Conservation (phyloP, 805 yeast species). For the Schwanniomyces occidentalis region DNA sequence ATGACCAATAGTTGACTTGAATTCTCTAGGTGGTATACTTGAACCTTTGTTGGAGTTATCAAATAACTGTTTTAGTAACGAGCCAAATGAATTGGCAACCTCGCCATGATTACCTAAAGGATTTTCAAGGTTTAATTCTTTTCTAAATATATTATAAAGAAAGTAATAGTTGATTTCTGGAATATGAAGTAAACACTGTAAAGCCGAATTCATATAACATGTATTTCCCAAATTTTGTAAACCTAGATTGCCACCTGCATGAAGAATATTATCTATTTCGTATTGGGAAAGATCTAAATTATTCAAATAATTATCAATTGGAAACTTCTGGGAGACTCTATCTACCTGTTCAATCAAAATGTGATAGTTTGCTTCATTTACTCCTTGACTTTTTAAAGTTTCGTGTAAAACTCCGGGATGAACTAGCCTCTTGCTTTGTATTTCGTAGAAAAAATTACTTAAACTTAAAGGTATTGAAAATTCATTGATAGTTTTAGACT, state of each 20-base stretch:
- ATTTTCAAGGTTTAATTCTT: slow-evolving; percentile 71
- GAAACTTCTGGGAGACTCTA: slow-evolving; percentile 17
- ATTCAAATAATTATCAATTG: slow-evolving; percentile 21
- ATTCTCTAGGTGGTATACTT: slow-evolving; percentile 64
- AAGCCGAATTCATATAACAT: slow-evolving; percentile 92
- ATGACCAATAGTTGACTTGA: slow-evolving; percentile 76
- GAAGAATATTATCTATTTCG: slow-evolving; percentile 11
- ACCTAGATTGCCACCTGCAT: slow-evolving; percentile 51
- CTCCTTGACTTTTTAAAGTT: slow-evolving; percentile 32
- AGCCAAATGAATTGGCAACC: slow-evolving; percentile 75
- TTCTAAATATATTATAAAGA: slow-evolving; percentile 53
- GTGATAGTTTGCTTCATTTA: slow-evolving; percentile 23
- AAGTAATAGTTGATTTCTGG: slow-evolving; percentile 83
- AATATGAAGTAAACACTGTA: slow-evolving; percentile 84
- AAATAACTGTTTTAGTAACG: slow-evolving; percentile 62
- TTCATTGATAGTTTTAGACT: slow-evolving; percentile 20
- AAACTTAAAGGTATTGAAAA: slow-evolving; percentile 24
- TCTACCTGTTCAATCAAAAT: slow-evolving; percentile 29
- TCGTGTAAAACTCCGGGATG: slow-evolving; percentile 19
- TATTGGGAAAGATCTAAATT: slow-evolving; percentile 11
- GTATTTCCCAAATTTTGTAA: slow-evolving; percentile 80
- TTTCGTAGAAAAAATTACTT: slow-evolving; percentile 27
- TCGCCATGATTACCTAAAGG: slow-evolving; percentile 87
- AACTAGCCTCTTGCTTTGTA: slow-evolving; percentile 29
- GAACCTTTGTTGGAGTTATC: slow-evolving; percentile 17